Base-by-base conservation (phyloP, 2,329 filamentous ascomycete species). In the Venturiaceae sp. region DNA sequence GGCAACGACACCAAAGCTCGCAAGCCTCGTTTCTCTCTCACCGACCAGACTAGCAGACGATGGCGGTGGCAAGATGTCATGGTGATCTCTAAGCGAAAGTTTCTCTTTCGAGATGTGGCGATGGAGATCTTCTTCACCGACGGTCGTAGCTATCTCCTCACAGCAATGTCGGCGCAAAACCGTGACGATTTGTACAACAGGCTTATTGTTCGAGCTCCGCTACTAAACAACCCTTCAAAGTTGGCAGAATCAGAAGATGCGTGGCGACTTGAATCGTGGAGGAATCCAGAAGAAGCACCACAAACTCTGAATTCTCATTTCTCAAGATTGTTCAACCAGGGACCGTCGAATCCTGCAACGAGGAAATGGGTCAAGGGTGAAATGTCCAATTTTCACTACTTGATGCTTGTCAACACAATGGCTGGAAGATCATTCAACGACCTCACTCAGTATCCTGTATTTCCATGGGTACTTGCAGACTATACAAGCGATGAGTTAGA, bases 81-180 rank as follows among this genome's bases (percentile, higher is more conserved):
- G 64, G 96, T 92, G 68, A 87, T 97, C 36, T 97, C 92, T 0
- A 99, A 99, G 71, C 85, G 95, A 21, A 86, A 92, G 6, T 99
- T 97, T 71, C 75, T 99, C 3, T 96, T 97, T 72, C 86, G 94
- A 28, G 92, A 99, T 67, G 94, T 99, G 13, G 91, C 90, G 0
- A 85, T 97, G n/a, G 94, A 99, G 68, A 83, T 96, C 2, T 99
- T 99, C 75, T 99, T 99, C 69, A 92, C 91, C 0, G 95, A 99
- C 68, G 94, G 94, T 1, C 86, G 91, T 58, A 99, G 94, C 73
- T 99, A 97, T 69, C 79, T 99, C 16, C 74, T 99, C 59, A 97
- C 92, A 0, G 85, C 91, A 3, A 87, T 91, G 59, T 90, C 87
- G 36, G 80, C 87, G 0, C 74, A 76, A 33, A 77, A 84, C 37